A percentile compares a stretch with the other conserved stretches of the same genome.
Evolutionary conservation across 1,284 basidiomycete species (phyloP).

Genomic region (Cutaneotrichosporon mucoides): DNA sequence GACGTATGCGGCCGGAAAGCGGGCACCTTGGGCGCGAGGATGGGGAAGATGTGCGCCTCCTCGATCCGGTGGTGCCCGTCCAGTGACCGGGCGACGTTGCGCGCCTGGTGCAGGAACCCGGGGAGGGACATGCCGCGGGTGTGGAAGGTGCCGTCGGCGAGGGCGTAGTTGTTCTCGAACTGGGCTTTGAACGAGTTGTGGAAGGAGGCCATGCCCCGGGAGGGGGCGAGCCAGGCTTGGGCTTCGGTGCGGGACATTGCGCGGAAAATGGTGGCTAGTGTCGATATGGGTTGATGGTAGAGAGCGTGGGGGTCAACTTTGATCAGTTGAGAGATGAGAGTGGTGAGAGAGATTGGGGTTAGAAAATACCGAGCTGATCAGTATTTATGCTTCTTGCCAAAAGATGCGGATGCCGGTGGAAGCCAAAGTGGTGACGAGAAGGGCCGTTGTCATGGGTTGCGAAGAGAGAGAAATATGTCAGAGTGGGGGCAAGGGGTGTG

Average conservation of each 20-base stretch:
- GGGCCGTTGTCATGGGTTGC: no score
- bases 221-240: conserved; percentile 7
- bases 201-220: conserved; percentile 7
- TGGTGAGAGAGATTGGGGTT: no score
- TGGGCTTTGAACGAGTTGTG: conserved; percentile 9
- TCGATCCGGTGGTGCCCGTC: conserved; percentile 64
- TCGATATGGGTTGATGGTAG: no score
- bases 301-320: no score
- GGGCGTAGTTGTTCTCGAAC: conserved; percentile 8
- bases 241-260: not conserved
- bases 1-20: conserved; percentile 52
- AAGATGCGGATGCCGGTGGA: no score
- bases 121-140: not conserved
- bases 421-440: no score
- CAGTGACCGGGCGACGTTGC: conserved; percentile 51
- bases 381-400: no score
- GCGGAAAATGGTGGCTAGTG: no score
- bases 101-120: conserved; percentile 2
- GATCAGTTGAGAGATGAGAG: no score
- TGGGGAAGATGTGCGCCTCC: conserved; percentile 59
- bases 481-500: no score
- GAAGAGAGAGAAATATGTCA: no score
- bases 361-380: no score
- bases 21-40: conserved; percentile 60
- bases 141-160: conserved; percentile 12